Conservation (phyloP, 768 basidiomycete species). For the Amanita polypyramis region DNA sequence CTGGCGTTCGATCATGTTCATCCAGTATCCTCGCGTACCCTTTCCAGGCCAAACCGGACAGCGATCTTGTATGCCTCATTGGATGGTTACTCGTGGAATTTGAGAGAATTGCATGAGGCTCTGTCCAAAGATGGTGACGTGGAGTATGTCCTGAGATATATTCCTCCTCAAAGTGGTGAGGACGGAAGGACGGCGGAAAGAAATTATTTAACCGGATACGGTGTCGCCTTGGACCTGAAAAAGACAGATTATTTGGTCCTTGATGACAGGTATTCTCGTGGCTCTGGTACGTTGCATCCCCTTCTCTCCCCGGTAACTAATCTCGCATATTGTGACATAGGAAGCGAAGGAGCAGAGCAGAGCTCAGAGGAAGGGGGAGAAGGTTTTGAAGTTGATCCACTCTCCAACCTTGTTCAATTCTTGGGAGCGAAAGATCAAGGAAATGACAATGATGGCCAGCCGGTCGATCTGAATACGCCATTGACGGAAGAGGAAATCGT, state of each 20-base stretch:
- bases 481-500: slow-evolving; percentile 41
- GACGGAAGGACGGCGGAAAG: slow-evolving; percentile 10
- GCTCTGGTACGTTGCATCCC: slow-evolving; percentile 12
- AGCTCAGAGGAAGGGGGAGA: neutral
- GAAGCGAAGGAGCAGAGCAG: neutral
- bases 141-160: slow-evolving; percentile 70
- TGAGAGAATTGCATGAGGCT: slow-evolving; percentile 59
- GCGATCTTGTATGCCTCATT: slow-evolving; percentile 75
- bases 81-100: slow-evolving; percentile 39
- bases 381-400: slow-evolving; percentile 2
- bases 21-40: slow-evolving; percentile 33
- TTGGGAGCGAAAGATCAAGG: slow-evolving; percentile 27
- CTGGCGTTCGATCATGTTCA: slow-evolving; percentile 75
- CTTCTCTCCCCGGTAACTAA: neutral
- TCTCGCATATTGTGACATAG: slow-evolving; percentile 4
- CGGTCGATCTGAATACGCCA: slow-evolving; percentile 30
- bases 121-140: slow-evolving; percentile 42
- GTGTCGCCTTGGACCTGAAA: slow-evolving; percentile 87
- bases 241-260: slow-evolving; percentile 94
- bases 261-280: slow-evolving; percentile 60
- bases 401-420: slow-evolving; percentile 9
- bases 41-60: slow-evolving; percentile 42
- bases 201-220: slow-evolving; percentile 74
- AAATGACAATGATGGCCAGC: neutral
- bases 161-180: slow-evolving; percentile 26